Evolutionary conservation across 441 rosid species (phyloP).

Genomic region (Macaranga tanarius): DNA sequence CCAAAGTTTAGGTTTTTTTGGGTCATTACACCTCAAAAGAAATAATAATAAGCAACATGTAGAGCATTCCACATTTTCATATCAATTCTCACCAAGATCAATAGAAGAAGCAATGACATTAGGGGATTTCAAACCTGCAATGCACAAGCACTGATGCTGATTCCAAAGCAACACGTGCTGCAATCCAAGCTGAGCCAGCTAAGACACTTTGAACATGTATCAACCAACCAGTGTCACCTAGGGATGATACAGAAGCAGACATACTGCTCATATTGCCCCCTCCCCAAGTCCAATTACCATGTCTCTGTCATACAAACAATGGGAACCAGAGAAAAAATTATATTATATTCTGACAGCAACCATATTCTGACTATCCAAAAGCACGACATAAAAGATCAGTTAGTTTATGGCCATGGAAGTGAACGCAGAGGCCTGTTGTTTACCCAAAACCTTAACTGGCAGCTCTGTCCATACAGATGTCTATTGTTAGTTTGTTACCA

Average conservation of each 20-base stretch:
- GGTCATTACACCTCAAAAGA: neutral
- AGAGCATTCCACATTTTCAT: neutral
- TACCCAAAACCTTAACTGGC: neutral
- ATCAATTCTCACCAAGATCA: conserved; percentile 8
- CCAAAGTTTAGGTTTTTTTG: neutral
- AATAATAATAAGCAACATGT: neutral
- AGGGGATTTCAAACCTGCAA: conserved; percentile 69
- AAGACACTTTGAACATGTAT: conserved; percentile 92
- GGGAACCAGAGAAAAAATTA: conserved; percentile 11
- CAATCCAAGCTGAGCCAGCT: conserved; percentile 99
- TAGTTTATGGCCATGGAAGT: neutral
- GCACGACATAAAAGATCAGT: too few species aligned
- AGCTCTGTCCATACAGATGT: neutral
- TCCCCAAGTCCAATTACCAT: conserved; percentile 99
- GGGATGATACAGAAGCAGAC: conserved; percentile 99
- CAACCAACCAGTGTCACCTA: conserved; percentile 99
- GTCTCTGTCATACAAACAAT: conserved; percentile 54
- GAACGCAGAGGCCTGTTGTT: neutral
- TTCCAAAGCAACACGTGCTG: conserved; percentile 90
- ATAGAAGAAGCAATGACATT: conserved; percentile 9
- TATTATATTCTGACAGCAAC: too few species aligned
- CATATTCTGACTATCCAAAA: too few species aligned
- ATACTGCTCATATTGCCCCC: conserved; percentile 99
- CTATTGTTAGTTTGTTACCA: too few species aligned
- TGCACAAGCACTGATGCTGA: conserved; percentile 98